Conservation (phyloP, 805 yeast genomes). For the Suhomyces prunicola region DNA sequence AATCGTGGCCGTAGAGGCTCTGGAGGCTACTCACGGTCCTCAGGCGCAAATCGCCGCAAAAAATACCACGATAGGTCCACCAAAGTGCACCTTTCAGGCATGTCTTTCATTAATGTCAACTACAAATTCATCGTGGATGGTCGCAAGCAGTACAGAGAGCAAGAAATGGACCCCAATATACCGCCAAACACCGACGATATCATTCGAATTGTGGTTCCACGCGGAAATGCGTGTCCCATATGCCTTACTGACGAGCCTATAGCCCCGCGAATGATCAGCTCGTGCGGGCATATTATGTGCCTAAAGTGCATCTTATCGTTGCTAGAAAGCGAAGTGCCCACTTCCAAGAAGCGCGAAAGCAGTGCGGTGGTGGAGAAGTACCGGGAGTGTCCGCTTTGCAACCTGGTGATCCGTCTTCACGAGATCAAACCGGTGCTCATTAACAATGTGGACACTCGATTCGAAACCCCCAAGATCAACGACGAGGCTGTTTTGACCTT, state of each 20-base stretch:
- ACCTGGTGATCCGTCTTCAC: conserved; percentile 48
- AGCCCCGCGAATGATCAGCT: conserved; percentile 88
- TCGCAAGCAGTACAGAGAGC: conserved; percentile 51
- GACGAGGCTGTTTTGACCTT: conserved; percentile 58
- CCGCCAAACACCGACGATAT: conserved; percentile 61
- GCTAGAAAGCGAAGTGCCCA: conserved; percentile 52
- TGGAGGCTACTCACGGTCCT: neutral
- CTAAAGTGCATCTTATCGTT: conserved; percentile 74
- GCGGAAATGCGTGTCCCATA: conserved; percentile 83
- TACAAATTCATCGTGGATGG: conserved; percentile 80
- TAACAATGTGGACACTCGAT: conserved; percentile 47
- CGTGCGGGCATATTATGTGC: conserved; percentile 93
- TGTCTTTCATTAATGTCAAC: conserved; percentile 75
- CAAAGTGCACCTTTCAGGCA: conserved; percentile 54
- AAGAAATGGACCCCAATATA: conserved; percentile 70
- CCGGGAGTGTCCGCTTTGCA: conserved; percentile 81
- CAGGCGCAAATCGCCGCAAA: neutral
- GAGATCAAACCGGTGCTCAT: conserved; percentile 64
- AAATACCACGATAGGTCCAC: neutral
- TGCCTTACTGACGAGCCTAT: conserved; percentile 80
- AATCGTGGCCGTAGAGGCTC: conserved; percentile 14
- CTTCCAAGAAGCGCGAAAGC: conserved; percentile 33
- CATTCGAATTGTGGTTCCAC: conserved; percentile 70
- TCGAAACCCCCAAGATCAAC: conserved; percentile 56
- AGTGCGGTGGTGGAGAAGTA: conserved; percentile 42